Evolutionary conservation across 495 filamentous ascomycete species (phyloP), one percentile per base, ranked within the genome.

Genomic region (Cudoniella acicularis): DNA sequence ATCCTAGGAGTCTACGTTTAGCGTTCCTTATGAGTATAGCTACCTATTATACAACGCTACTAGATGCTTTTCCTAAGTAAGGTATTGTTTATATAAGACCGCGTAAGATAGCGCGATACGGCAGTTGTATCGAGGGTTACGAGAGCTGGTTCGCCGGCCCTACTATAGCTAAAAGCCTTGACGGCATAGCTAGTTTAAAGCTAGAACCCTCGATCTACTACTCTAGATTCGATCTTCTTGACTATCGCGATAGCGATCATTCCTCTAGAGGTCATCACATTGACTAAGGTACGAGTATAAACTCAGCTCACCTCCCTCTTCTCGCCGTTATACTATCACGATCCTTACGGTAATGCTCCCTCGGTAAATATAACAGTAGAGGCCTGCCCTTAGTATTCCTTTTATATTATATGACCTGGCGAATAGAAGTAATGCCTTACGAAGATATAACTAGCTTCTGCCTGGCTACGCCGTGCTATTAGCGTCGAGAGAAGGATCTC

Each of bases 371-470:
- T 22, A 47, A 47, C 41, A 56, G 36, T 56, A 22, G 53, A 56
- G 41, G 41, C 30, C 23, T 56, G 41, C 42, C 41, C 41, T 56
- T 56, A 22, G 53, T n/a, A 47, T 56, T 47, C 53, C 18, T 47
- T 56, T 56, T 40, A 56, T 46, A 22, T 22, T 17, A 56, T 56
- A 56, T 56, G 41, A 47, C 51, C 27, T 56, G 41, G 53, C 22
- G 17, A 56, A 56, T 56, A 22, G 53, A 56, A 56, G 41, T 22
- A 56, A 56, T 56, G 41, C 41, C 41, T 56, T 40, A 56, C 53
- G 53, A 45, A 30, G 18, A 56, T 22, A 47, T 56, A 47, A 22
- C 41, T 22, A 47, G 41, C 41, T 56, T 56, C 53, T 56, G 22
- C 53, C 22, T 47, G 41, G 36, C 41, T 56, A 22, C 16, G 22